Percentiles rank a stretch among this genome's conserved stretches.
These are phyloP conservation scores for Penicilliopsis zonata DNA, from an alignment of 495 filamentous ascomycete genomes.

Conservation along the genomic window DNA sequence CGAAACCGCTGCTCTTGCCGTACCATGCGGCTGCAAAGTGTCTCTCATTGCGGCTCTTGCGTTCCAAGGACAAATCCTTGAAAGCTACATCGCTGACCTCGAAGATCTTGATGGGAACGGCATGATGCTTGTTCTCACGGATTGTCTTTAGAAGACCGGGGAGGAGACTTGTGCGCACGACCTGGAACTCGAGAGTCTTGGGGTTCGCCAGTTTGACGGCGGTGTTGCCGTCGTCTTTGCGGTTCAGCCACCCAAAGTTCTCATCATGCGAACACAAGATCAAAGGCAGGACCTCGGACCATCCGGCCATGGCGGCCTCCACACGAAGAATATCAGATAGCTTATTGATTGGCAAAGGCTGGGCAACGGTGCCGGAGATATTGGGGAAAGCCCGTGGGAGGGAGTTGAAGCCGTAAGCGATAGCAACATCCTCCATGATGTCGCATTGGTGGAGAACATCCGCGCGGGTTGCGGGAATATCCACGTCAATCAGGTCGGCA, in stretches of 20 bases:
- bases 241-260: conserved; percentile 95
- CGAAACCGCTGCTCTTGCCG: conserved; percentile 92
- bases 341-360: conserved; percentile 86
- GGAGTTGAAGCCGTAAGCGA: conserved; percentile 93
- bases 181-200: conserved; percentile 92
- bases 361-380: conserved; percentile 72
- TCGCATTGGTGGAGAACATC: conserved; percentile 95
- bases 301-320: conserved; percentile 89
- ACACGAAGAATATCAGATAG: conserved; percentile 82
- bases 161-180: conserved; percentile 81
- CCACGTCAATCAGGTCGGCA: conserved; percentile 58
- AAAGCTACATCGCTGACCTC: conserved; percentile 86
- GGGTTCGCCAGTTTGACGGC: conserved; percentile 89
- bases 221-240: conserved; percentile 73
- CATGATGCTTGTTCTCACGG: conserved; percentile 84
- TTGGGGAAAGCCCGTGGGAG: conserved; percentile 75
- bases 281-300: conserved; percentile 91
- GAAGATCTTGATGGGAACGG: conserved; percentile 84
- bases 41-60: conserved; percentile 79
- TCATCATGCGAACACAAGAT: conserved; percentile 98
- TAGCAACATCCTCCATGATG: conserved; percentile 96
- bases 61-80: conserved; percentile 68
- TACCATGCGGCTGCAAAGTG: conserved; percentile 94
- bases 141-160: conserved; percentile 92
- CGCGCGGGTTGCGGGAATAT: conserved; percentile 77